Base-by-base conservation (phyloP, 1,139 yeast species). In the Scheffersomyces parashehatae region DNA sequence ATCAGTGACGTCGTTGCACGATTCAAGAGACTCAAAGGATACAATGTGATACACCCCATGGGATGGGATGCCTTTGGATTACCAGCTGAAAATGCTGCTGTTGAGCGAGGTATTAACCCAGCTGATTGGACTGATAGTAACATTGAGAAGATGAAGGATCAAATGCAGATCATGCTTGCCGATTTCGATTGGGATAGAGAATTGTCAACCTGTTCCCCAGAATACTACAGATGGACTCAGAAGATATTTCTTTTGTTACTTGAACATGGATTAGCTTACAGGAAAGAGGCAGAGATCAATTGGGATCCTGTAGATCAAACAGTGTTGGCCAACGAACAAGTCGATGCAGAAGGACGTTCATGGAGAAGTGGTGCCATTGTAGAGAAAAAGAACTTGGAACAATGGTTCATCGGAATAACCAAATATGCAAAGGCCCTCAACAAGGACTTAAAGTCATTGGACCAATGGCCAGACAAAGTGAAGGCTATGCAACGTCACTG, bases 11-110 rank as follows among this genome's bases (percentile, higher is more conserved):
- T 83, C 1, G 62, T 93, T 33, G 80, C 96, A 1, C 69, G 98
- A 51, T 93, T 80, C 64, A 80, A 88, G 54, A 71, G 95, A 50
- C 77, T 88, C 66, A 79, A 77, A 44, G 97, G 97, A 0, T 79
- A 75, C 50, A 70, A 83, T 36, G 97, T 91, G 13, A 75, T 91
- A 5, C 96, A 93, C 60, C 97, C 99, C 0, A 91, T 93, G 96
- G 99, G 99, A 0, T 93, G 98, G 97, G 99, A 93, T 70, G 96
- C 98, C 0, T 93, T 93, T 72, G 99, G 99, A 0, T 72, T 93
- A 34, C 99, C 99, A 0, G 99, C 99, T 0, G 99, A 93, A 60
- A 93, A 93, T 64, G 99, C 99, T 0, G 99, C 99, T 0, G 83
- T 88, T 28, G 97, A 91, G 60, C 70, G 96, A 50, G 83, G 83